Evolutionary conservation across 2,329 filamentous ascomycete genomes (phyloP), one percentile per base, ranked within the genome.

Genomic region (Pseudogymnoascus sp.): DNA sequence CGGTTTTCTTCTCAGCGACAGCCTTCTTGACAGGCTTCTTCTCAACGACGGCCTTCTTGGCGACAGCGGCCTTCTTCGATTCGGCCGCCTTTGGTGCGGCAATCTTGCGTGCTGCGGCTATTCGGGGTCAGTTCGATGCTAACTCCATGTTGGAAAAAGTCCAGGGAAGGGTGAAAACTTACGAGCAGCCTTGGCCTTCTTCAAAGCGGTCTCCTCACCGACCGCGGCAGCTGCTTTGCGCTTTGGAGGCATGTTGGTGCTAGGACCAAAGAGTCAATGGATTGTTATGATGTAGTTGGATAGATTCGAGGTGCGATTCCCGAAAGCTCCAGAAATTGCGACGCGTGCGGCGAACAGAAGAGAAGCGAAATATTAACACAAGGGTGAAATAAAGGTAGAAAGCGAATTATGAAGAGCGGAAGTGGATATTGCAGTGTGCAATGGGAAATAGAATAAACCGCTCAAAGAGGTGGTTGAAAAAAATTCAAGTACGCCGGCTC

Each of bases 11-110:
- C n/a, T 65, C 67, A 7, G 67, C 64, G 15, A 67, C 62, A 21
- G 70, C 64, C 61, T 70, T 68, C 44, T 70, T 69, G 13, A 67
- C 70, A 42, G 71, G 21, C 40, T 65, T 67, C 40, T 63, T 60
- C 19, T 67, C 64, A 59, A 67, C 59, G 40, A 61, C 64, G 19
- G 40, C 69, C 66, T 33, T 69, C 66, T 60, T 69, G 65, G 21
- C 42, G 50, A 66, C 61, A 10, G 67, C 67, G 19, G 68, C 53
- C 17, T 67, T 66, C 61, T 68, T 67, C 33, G 69, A 35, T n/a
- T 66, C 61, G 59, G 67, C 66, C 29, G 53, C 64, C n/a, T 67
- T 60, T 31, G 33, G 33, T 7, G 13, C 59, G 15, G 33, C 31
- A 26, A 42, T 40, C 21, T 56, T 33, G 50, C 50, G 50, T 10